Conservation (phyloP, 805 yeast species). For the Candida parachauliodes region DNA sequence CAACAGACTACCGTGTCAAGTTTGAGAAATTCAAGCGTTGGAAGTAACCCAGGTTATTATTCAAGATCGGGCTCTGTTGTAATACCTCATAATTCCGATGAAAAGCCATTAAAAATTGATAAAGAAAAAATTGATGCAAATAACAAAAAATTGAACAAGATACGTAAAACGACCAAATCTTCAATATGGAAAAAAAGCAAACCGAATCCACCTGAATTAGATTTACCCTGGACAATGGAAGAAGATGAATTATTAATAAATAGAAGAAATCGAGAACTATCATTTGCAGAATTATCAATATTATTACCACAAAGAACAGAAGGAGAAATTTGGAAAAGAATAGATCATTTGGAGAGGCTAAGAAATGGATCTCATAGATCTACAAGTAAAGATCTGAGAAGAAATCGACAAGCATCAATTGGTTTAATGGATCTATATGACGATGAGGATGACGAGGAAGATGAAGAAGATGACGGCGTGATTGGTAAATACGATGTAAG, state of each 20-base stretch:
- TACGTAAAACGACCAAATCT: constrained; percentile 8
- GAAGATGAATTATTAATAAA: constrained; percentile 67
- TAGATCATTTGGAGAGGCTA: constrained; percentile 43
- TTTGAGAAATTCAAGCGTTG: constrained; percentile 39
- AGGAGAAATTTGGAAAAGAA: constrained; percentile 65
- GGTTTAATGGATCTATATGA: constrained; percentile 43
- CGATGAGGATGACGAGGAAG: constrained; percentile 30
- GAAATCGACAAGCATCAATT: constrained; percentile 36
- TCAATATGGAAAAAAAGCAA: constrained; percentile 10
- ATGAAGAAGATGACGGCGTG: constrained; percentile 28
- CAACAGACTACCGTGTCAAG: constrained; percentile 37
- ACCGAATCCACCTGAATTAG: constrained; percentile 16
- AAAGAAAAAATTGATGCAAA: constrained; percentile 15
- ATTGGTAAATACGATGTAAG: constrained; percentile 36
- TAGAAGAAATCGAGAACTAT: constrained; percentile 54
- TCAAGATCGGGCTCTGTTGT: constrained; percentile 38
- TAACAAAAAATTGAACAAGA: constrained; percentile 11
- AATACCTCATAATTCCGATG: constrained; percentile 29
- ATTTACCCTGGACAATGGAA: constrained; percentile 53
- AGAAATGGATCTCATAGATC: constrained; percentile 29
- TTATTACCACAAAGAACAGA: constrained; percentile 71
- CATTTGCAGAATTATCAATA: constrained; percentile 70
- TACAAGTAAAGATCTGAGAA: constrained; percentile 23
- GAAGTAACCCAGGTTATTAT: constrained; percentile 26
- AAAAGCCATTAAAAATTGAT: constrained; percentile 16